Base-by-base conservation (phyloP, 2,329 filamentous ascomycete genomes). In the Cytospora mali region DNA sequence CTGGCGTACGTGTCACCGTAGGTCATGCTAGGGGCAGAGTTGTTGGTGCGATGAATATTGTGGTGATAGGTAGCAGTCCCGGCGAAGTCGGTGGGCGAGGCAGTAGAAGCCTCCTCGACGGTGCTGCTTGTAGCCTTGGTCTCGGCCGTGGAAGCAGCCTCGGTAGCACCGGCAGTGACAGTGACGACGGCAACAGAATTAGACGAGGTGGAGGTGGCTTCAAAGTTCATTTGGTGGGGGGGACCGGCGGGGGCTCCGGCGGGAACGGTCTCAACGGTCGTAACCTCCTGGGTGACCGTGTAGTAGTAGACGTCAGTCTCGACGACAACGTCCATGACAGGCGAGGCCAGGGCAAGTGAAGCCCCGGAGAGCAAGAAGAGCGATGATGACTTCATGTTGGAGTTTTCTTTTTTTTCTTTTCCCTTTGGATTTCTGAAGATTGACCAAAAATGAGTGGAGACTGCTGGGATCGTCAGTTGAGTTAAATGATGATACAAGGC, bases 41-140 rank as follows among this genome's bases (percentile, higher is more conserved):
- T 92, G 80, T 95, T 96, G 72, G 81, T 75, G 67, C 95, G 93
- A 78, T 95, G 91, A 58, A 89, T 71, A 79, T 97, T 97, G 88
- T 98, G 95, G 74, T 91, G 86, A 70, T 88, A 80, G 55, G 94
- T 70, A 55, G 82, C 81, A 16, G 76, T 72, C 61, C 73, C 73
- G 61, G 64, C 51, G 66, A 69, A 71, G 67, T 74, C 73, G 51
- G 67, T 62, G 35, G 69, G 66, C 48, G 67, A 50, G 21, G 71
- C 60, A 11, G 66, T 21, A 4, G 67, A 55, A 14, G 64, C 61
- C n/a, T 49, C 56, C n/a, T 58, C 49, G n/a, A 59, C 50, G 60
- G 48, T 28, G 56, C 39, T 21, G 39, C 39, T 29, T 16, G 58
- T 58, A 16, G 48, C 58, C 55, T 61, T 27, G 58, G 49, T 31